Conservation (phyloP, 2,329 filamentous ascomycete genomes). For the Fusarium luffae region DNA sequence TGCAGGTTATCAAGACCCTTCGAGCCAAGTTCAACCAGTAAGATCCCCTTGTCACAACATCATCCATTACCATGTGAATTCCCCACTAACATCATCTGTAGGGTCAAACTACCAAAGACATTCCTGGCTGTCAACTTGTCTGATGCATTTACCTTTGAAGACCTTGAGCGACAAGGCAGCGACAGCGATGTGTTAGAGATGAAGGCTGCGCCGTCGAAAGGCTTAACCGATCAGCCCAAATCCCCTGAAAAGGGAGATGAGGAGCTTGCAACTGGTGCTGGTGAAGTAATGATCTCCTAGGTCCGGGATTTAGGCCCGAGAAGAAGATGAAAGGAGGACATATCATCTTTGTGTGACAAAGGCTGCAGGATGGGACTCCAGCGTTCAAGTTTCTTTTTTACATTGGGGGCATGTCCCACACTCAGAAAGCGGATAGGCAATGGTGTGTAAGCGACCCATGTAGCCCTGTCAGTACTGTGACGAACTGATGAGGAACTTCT, state of each 20-base stretch:
- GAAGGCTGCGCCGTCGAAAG: constrained; percentile 52
- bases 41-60: constrained; percentile 50
- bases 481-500: not conserved
- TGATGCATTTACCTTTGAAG: constrained; percentile 70
- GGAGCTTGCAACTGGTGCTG: constrained; percentile 36
- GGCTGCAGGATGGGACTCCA: not conserved
- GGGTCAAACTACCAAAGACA: constrained; percentile 73
- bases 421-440: not conserved
- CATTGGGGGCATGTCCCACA: constrained; percentile 2
- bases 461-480: not conserved
- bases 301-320: constrained; percentile 9
- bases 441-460: not conserved
- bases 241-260: constrained; percentile 16
- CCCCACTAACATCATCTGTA: constrained; percentile 47
- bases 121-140: constrained; percentile 74
- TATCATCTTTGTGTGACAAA: constrained; percentile 17
- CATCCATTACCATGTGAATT: not conserved
- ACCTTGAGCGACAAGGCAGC: constrained; percentile 62
- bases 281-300: constrained; percentile 42
- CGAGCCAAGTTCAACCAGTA: constrained; percentile 95
- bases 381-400: not conserved
- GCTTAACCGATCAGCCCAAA: constrained; percentile 38
- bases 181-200: constrained; percentile 62
- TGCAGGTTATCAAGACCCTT: constrained; percentile 94
- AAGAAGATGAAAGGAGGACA: not conserved